Evolutionary conservation across 2,329 filamentous ascomycete species (phyloP).

Genomic region (Clonostachys rhizophaga): DNA sequence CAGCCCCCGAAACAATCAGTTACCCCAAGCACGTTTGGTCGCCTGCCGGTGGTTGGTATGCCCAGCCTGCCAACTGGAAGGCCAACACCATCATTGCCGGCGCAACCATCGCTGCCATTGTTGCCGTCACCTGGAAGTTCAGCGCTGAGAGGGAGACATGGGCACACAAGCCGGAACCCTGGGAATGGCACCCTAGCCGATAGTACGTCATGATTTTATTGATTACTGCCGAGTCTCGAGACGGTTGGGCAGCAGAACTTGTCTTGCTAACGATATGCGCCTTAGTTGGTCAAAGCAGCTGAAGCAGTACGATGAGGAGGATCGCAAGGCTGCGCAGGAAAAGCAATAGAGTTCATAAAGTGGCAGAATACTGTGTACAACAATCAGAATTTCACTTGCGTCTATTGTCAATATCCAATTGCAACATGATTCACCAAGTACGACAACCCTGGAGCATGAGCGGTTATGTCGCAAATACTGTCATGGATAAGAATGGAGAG

Average conservation of each 20-base stretch:
- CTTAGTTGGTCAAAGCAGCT: conserved; percentile 39
- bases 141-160: conserved; percentile 72
- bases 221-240: not conserved
- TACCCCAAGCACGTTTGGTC: conserved; percentile 99
- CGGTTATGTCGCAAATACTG: too few relatives aligned
- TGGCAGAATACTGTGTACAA: conserved; percentile 10
- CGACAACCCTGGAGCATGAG: too few relatives aligned
- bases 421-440: too few relatives aligned
- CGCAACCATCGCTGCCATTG: conserved; percentile 63
- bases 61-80: conserved; percentile 93
- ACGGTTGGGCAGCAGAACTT: conserved; percentile 1
- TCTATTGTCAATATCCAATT: not conserved
- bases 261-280: conserved; percentile 10
- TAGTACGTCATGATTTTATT: conserved; percentile 50
- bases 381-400: conserved; percentile 6
- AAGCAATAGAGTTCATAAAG: conserved; percentile 9
- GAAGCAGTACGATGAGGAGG: conserved; percentile 38
- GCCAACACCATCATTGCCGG: conserved; percentile 79
- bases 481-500: too few relatives aligned
- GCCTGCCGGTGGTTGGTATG: conserved; percentile 95
- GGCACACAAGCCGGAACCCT: conserved; percentile 70
- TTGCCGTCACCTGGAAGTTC: conserved; percentile 63
- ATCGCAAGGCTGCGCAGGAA: conserved; percentile 24
- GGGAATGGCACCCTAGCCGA: conserved; percentile 79
- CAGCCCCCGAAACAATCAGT: conserved; percentile 37